Conservation (phyloP, 768 basidiomycete species). For the Filobasidium floriforme region DNA sequence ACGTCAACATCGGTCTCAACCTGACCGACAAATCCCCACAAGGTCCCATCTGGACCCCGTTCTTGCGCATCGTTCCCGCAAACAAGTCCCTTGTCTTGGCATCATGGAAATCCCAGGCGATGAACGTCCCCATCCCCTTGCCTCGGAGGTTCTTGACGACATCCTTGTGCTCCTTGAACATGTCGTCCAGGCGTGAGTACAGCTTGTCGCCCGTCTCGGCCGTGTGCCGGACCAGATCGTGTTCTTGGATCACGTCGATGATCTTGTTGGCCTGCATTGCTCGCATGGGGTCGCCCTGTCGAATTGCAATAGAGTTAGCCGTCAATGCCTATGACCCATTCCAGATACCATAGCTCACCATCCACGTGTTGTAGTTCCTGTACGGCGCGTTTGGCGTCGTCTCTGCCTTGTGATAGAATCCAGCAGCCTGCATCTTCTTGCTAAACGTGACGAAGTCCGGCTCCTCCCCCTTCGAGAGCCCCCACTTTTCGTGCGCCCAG, state of each 20-base stretch:
- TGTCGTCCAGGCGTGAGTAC: slow-evolving; percentile 26
- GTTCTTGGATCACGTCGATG: slow-evolving; percentile 43
- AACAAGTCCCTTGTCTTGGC: slow-evolving; percentile 38
- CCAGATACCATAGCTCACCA: slow-evolving; percentile 23
- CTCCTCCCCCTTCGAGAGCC: slow-evolving; percentile 29
- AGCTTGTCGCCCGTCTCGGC: slow-evolving; percentile 40
- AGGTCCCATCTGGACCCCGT: slow-evolving; percentile 47
- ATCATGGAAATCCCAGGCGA: slow-evolving; percentile 45
- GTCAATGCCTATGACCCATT: not conserved
- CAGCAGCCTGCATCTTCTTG: slow-evolving; percentile 48
- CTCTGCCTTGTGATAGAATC: slow-evolving; percentile 45
- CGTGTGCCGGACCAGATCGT: slow-evolving; percentile 45
- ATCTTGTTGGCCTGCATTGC: slow-evolving; percentile 45
- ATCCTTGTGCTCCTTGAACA: slow-evolving; percentile 26
- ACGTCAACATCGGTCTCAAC: slow-evolving; percentile 45
- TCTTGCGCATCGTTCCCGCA: slow-evolving; percentile 35
- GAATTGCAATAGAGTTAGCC: not conserved
- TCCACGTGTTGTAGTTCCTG: slow-evolving; percentile 45
- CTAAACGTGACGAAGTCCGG: slow-evolving; percentile 49
- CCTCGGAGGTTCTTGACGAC: slow-evolving; percentile 37
- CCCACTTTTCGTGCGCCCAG: slow-evolving; percentile 51
- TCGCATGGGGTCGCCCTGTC: slow-evolving; percentile 45
- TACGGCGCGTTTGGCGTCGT: slow-evolving; percentile 44
- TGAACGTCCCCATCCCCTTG: slow-evolving; percentile 45
- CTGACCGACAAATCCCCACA: slow-evolving; percentile 32